Base-by-base conservation (phyloP, 306 rosid genomes). In the Gillenia trifoliata region DNA sequence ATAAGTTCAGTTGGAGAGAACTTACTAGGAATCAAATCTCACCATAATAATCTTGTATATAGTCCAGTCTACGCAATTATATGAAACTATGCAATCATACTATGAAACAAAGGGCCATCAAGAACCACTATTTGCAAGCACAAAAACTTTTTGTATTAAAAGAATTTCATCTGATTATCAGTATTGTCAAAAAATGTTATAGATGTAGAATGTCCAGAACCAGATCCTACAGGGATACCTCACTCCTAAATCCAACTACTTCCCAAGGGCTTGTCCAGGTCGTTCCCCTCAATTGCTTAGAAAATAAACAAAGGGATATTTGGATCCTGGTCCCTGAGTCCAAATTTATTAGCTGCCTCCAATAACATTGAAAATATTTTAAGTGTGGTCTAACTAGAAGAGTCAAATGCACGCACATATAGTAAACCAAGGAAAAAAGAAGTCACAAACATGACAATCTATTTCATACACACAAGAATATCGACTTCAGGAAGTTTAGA, bases 21-120 rank as follows among this genome's bases (percentile, higher is more conserved):
- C 79, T 71, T 75, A 71, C 76, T 74, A 78, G 77, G 71, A 69
- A 80, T 78, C 82, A 83, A 88, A 80, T 43, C 61, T 67, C 22
- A 38, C 30, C 68, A 80, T 26, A 78, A 75, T 30, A 36, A 25
- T 40, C 71, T 71, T 22, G 60, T n/a, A 63, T 43, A 43, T 22
- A 55, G 3, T 5, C 36, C 49, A 49, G n/a, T 54, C 33, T 40
- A 67, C 13, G 34, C 49, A 62, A 84, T 49, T n/a, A 72, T 41
- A 49, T 2, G 26, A 41, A 56, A 71, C 13, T 20, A 19, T 28
- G 31, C 47, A 69, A 64, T 47, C 41, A 50, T 25, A 9, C 26
- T 10, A 17, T 6, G 28, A 33, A 29, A 61, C 12, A 29, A 30
- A 61, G 36, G 28, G 12, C 54, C 26, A 57, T 47, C 66, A 25